phyloP scores from a whole-genome alignment of 1,139 yeast species.

The Hanseniaspora gamundiae region DNA sequence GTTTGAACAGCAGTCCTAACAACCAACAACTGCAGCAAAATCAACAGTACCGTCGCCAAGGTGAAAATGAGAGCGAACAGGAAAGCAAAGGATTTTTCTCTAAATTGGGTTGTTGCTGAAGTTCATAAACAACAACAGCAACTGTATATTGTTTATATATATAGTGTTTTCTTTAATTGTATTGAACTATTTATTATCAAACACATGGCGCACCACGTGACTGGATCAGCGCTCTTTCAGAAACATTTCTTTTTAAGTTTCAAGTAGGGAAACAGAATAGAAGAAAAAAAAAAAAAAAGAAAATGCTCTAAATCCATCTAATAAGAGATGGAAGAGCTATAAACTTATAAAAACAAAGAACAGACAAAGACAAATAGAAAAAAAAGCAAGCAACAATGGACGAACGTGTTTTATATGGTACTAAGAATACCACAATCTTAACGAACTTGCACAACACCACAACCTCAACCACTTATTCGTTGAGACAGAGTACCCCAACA shows the following conservation, averaged over 20 bases:
- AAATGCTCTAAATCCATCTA: too few species aligned
- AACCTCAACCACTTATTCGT: background rate
- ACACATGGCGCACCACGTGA: too few species aligned
- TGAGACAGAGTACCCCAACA: constrained; percentile 1
- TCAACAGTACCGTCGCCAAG: constrained; percentile 10
- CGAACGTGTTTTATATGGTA: constrained; percentile 7
- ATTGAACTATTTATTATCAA: too few species aligned
- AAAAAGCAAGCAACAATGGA: constrained; percentile 3
- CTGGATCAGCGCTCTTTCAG: too few species aligned
- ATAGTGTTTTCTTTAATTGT: background rate
- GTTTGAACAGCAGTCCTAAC: constrained; percentile 13
- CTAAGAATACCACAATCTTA: constrained; percentile 1
- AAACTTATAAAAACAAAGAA: background rate
- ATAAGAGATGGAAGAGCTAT: background rate
- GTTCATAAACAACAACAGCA: background rate
- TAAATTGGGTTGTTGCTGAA: constrained; percentile 27
- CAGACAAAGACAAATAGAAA: background rate
- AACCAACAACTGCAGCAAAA: constrained; percentile 20
- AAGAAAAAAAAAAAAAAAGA: background rate
- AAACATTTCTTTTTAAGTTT: background rate
- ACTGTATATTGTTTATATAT: background rate
- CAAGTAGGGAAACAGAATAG: background rate
- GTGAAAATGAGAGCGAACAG: constrained; percentile 4
- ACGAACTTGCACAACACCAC: background rate
- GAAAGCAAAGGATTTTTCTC: constrained; percentile 25